Percentiles rank a stretch among this genome's conserved stretches.
Evolutionary conservation across 768 basidiomycete species (phyloP).

Genomic region (Rubroboletus satanas): DNA sequence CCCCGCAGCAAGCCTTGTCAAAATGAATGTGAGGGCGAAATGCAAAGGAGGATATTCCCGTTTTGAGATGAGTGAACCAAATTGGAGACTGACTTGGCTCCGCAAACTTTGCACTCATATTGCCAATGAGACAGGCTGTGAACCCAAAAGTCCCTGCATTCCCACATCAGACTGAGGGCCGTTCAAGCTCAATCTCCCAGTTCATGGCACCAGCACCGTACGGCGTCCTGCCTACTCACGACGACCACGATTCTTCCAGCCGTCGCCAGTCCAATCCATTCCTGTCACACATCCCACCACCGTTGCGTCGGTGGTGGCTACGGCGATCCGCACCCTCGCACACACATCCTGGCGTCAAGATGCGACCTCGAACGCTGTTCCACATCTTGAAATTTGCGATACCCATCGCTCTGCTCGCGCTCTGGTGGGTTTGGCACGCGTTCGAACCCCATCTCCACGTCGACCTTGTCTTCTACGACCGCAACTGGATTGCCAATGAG

Average conservation of each 20-base stretch:
- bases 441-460: conserved; percentile 73
- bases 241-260: conserved; percentile 4
- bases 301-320: conserved; percentile 10
- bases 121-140: neutral
- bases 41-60: no score
- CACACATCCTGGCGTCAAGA: neutral
- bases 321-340: neutral
- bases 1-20: no score
- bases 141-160: neutral
- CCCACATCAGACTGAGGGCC: neutral
- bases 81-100: no score
- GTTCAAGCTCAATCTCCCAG: neutral
- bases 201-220: conserved; percentile 13
- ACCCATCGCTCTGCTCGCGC: conserved; percentile 27
- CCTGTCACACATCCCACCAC: neutral
- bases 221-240: conserved; percentile 8
- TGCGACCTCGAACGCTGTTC: conserved; percentile 34
- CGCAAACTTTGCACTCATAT: no score
- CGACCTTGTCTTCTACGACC: conserved; percentile 76
- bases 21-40: no score
- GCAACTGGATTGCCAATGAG: conserved; percentile 69
- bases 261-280: neutral
- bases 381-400: conserved; percentile 43
- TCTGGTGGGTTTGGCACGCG: conserved; percentile 43
- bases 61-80: no score